Conservation (phyloP, 257 asterid species). For the Misopates orontium region DNA sequence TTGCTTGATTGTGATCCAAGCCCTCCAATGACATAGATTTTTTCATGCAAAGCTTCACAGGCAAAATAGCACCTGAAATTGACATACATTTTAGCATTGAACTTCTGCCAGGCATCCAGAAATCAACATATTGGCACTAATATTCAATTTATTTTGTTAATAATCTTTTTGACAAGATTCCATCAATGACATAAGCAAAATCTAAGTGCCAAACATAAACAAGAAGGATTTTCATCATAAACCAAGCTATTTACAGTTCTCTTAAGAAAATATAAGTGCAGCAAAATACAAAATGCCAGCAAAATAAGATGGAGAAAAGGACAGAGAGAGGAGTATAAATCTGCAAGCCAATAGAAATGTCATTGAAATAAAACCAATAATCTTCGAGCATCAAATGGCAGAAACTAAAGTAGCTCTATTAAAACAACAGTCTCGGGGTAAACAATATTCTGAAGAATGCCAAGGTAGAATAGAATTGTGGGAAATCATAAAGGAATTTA, state of each 20-base stretch:
- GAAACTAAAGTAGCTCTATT: neutral
- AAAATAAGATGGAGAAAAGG: neutral
- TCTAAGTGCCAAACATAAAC: neutral
- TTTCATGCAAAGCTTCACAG: slow-evolving; percentile 54
- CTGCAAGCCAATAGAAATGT: slow-evolving; percentile 7
- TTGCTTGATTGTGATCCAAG: slow-evolving; percentile 51
- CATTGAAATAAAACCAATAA: neutral
- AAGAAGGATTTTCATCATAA: neutral
- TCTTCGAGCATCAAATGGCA: neutral
- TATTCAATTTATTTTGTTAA: neutral
- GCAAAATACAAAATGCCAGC: slow-evolving; percentile 2
- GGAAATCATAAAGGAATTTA: neutral
- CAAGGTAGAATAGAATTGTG: neutral
- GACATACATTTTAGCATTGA: slow-evolving; percentile 27
- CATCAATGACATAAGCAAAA: neutral
- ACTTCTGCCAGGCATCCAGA: neutral
- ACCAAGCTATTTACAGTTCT: neutral
- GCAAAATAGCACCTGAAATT: slow-evolving; percentile 67
- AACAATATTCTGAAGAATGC: neutral
- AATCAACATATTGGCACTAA: neutral
- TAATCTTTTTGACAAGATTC: neutral
- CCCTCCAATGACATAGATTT: slow-evolving; percentile 77
- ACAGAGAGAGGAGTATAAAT: neutral
- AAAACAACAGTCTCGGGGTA: neutral
- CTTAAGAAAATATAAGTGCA: neutral